Conservation (phyloP, 345 rosid genomes). For the Lagerstroemia speciosa region DNA sequence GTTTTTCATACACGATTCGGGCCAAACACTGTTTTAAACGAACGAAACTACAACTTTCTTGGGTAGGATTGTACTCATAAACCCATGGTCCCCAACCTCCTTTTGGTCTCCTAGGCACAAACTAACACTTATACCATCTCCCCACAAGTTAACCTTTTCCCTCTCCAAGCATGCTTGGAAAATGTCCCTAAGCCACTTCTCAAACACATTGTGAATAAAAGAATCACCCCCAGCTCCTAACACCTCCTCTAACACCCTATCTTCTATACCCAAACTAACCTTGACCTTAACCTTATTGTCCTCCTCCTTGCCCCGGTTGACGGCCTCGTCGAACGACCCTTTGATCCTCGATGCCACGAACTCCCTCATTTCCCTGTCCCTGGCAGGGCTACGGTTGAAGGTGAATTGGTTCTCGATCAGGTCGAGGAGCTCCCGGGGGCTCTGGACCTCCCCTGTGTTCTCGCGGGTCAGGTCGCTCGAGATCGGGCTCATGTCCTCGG, state of each 20-base stretch:
- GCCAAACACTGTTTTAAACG: background rate
- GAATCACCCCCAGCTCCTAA: conserved; percentile 9
- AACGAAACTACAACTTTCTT: background rate
- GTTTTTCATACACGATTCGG: background rate
- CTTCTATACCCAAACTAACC: conserved; percentile 8
- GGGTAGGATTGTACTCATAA: conserved; percentile 6
- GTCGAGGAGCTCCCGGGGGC: conserved; percentile 2
- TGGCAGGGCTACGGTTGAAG: conserved; percentile 4
- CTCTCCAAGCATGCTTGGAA: conserved; percentile 3
- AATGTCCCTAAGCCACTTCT: conserved; percentile 10
- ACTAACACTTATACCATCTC: conserved; percentile 8
- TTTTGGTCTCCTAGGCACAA: background rate
- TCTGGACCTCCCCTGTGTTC: conserved; percentile 3
- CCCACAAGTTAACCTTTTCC: conserved; percentile 7
- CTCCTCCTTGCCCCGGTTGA: background rate
- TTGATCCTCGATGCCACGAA: conserved; percentile 3
- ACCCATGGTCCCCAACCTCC: background rate
- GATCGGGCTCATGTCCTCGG: conserved; percentile 3
- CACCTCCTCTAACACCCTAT: conserved; percentile 10
- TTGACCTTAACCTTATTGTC: background rate
- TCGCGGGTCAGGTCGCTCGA: conserved; percentile 6
- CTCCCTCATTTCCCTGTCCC: conserved; percentile 10
- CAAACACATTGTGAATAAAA: conserved; percentile 10
- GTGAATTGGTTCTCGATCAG: background rate
- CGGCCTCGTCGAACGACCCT: conserved; percentile 5